A percentile compares a stretch with the other conserved stretches of the same genome.
phyloP scores from a whole-genome alignment of 495 filamentous ascomycete species.

The Penicillium argentinense region DNA sequence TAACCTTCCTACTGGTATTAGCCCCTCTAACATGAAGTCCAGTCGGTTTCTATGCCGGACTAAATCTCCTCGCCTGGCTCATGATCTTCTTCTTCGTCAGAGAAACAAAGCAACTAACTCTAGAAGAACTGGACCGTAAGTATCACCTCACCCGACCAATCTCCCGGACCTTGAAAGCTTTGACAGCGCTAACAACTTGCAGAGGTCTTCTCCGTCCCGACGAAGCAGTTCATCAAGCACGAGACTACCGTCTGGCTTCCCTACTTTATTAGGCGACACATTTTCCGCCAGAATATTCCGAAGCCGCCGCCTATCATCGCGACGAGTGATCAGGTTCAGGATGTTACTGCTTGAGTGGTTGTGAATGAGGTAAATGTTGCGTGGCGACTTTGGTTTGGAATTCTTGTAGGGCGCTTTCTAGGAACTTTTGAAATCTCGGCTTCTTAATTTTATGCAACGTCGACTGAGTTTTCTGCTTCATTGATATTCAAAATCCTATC shows the following conservation, averaged over 20 bases:
- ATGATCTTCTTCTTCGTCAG: constrained; percentile 52
- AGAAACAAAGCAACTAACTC: constrained; percentile 48
- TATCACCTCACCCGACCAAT: no score
- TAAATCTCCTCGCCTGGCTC: constrained; percentile 49
- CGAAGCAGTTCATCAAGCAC: constrained; percentile 37
- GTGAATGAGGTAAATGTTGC: no score
- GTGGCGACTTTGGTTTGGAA: no score
- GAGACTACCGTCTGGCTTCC: constrained; percentile 44
- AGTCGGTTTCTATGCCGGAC: constrained; percentile 52
- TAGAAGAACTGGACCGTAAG: constrained; percentile 40
- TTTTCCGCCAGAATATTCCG: constrained; percentile 39
- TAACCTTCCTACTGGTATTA: neutral
- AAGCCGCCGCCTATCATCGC: constrained; percentile 37
- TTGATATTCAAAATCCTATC: no score
- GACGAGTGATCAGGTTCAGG: constrained; percentile 17
- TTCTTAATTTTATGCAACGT: no score
- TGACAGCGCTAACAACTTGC: constrained; percentile 13
- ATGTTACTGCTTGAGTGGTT: neutral
- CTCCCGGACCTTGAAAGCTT: neutral
- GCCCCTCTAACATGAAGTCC: neutral
- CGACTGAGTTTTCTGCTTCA: no score
- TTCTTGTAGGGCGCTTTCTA: no score
- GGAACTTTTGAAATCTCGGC: no score
- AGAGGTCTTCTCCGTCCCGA: constrained; percentile 51
- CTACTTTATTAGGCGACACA: constrained; percentile 43